Percentiles rank a stretch among this genome's conserved stretches.
phyloP scores from a whole-genome alignment of 768 basidiomycete species.

The Pleurotus ostreatus region DNA sequence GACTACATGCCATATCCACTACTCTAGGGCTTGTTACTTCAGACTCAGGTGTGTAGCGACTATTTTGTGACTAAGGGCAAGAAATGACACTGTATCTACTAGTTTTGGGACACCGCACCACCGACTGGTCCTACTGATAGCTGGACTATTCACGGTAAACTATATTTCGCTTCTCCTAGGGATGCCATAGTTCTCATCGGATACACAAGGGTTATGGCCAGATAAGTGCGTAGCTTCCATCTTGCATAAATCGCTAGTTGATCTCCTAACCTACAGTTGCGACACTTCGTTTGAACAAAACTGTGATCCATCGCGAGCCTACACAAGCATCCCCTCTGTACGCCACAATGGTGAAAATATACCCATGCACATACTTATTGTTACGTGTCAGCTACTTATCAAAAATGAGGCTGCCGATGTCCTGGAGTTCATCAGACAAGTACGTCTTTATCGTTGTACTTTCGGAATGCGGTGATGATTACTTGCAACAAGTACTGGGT shows the following conservation, averaged over 20 bases:
- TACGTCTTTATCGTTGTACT: conserved; percentile 10
- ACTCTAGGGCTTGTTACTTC: conserved; percentile 17
- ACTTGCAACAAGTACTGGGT: conserved; percentile 47
- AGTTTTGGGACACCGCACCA: conserved; percentile 57
- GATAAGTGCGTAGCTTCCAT: conserved; percentile 33
- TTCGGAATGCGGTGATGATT: neutral
- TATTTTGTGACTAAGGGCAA: no score
- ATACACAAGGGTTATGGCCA: conserved; percentile 45
- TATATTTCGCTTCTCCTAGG: conserved; percentile 5
- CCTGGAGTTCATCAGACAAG: conserved; percentile 52
- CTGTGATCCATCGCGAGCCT: conserved; percentile 46
- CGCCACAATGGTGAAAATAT: neutral
- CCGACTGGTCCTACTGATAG: conserved; percentile 45
- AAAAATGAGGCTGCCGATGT: conserved; percentile 55
- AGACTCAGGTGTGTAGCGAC: conserved; percentile 13
- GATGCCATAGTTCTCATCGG: neutral
- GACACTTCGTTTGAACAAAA: conserved; percentile 38
- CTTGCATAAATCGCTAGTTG: neutral
- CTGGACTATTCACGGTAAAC: conserved; percentile 57
- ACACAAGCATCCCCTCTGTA: conserved; percentile 39
- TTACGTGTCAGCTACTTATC: conserved; percentile 41
- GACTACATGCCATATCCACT: neutral
- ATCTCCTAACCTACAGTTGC: conserved; percentile 28
- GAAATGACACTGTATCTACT: neutral
- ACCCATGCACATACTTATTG: neutral